Percentiles rank a stretch among this genome's conserved stretches.
Conservation (phyloP, 345 rosid genomes). For the Syzygium jambos region DNA sequence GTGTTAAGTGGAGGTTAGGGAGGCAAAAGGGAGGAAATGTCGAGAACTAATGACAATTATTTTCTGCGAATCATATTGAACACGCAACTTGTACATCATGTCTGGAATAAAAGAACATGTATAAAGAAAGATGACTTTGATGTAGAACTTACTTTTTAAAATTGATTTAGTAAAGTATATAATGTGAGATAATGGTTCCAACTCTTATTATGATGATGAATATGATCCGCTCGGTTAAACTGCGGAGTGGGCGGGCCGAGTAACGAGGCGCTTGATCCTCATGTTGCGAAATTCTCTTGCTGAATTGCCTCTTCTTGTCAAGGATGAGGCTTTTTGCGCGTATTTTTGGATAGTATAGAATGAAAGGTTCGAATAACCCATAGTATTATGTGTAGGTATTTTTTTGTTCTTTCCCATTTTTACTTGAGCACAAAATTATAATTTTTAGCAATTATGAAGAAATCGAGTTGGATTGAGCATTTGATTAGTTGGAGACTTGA, state of each 20-base stretch:
- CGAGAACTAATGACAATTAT: neutral
- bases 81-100: neutral
- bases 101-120: neutral
- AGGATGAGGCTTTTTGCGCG: neutral
- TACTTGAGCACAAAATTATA: neutral
- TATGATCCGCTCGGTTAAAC: neutral
- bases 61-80: neutral
- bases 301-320: neutral
- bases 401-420: neutral
- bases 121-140: neutral
- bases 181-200: neutral
- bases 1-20: neutral
- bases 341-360: neutral
- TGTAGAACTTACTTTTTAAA: neutral
- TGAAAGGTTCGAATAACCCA: neutral
- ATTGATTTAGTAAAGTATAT: neutral
- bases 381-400: neutral
- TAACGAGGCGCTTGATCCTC: neutral
- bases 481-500: neutral
- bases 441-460: neutral
- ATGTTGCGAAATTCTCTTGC: neutral
- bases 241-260: neutral
- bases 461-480: neutral
- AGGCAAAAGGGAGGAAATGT: neutral
- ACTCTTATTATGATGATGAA: neutral